Evolutionary conservation across 495 filamentous ascomycete species (phyloP), one percentile per base, ranked within the genome.

Genomic region (Arthonia radiata): DNA sequence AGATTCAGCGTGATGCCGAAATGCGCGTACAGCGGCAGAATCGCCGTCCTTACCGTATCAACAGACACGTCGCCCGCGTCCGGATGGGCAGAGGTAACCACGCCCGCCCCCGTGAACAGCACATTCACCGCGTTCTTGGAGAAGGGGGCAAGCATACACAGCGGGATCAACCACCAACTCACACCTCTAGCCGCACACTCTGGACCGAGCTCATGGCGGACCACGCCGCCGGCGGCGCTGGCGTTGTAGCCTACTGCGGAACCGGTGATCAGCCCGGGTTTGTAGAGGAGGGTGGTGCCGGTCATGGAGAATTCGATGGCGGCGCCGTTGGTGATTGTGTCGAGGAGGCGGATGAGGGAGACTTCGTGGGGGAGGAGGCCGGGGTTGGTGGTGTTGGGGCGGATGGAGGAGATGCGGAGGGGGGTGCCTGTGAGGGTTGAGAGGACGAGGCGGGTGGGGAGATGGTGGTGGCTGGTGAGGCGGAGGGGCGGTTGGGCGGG

Each of bases 251-350:
- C 74, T 2, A 66, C 48, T 7, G 67, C 55, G 24, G 64, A 69
- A 25, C 82, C 89, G 1, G 74, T 82, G 36, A 99, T 82, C 4
- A 99, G 55, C 15, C 89, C 89, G 0, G 89, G 89, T 26, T 72
- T 69, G 53, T 86, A 94, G 18, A 80, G 67, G 24, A 94, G 57
- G 9, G 76, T 78, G 0, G 86, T 94, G 36, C 89, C 86, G 6
- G 78, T 92, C 49, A 89, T 78, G 10, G 79, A 86, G 37, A 99
- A 89, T 42, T 92, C 78, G 53, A 93, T 76, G 32, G 66, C 60
- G 17, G 77, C 73, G 53, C 89, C 89, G 63, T 99, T 99, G 43
- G 89, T 94, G 38, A 99, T 58, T 28, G 73, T 57, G 44, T 94
- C 86, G 37, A 99, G 68, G 5, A 99, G 71, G 27, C 89, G 86